Evolutionary conservation across 768 basidiomycete genomes (phyloP).

Genomic region (Hygrophorus pudorinus): DNA sequence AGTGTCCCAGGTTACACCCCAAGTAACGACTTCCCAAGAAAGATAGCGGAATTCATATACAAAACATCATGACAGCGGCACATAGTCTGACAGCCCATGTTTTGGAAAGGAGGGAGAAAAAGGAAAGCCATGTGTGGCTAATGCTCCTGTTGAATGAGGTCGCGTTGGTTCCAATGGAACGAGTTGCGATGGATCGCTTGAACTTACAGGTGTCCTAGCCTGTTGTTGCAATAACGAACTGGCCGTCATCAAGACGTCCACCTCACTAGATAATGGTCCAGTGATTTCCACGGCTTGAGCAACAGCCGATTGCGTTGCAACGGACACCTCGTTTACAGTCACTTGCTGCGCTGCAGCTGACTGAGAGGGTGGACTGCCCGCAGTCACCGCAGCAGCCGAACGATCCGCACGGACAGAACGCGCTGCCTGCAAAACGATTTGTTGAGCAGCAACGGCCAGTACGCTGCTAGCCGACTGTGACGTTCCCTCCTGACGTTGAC

Average conservation of each 20-base stretch:
- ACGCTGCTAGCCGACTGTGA: slow-evolving; percentile 19
- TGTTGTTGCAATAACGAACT: slow-evolving; percentile 32
- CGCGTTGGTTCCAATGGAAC: slow-evolving; percentile 5
- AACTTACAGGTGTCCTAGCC: slow-evolving; percentile 25
- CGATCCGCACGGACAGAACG: slow-evolving; percentile 50
- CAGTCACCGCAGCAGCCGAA: slow-evolving; percentile 23
- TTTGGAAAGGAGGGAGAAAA: slow-evolving; percentile 5
- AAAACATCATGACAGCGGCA: slow-evolving; percentile 18
- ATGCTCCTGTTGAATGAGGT: slow-evolving; percentile 10
- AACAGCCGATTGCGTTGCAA: slow-evolving; percentile 55
- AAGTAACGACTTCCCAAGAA: slow-evolving; percentile 13
- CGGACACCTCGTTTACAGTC: slow-evolving; percentile 40
- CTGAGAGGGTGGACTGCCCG: slow-evolving; percentile 23
- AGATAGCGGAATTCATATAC: slow-evolving; percentile 15
- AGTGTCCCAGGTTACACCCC: slow-evolving; percentile 13
- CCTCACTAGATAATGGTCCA: slow-evolving; percentile 63
- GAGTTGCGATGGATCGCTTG: slow-evolving; percentile 14
- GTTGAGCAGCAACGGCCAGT: slow-evolving; percentile 69
- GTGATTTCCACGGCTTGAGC: slow-evolving; percentile 75
- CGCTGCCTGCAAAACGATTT: slow-evolving; percentile 75
- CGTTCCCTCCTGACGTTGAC: slow-evolving; percentile 25
- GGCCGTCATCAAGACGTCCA: slow-evolving; percentile 73
- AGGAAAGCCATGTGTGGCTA: neutral
- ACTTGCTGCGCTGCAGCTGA: slow-evolving; percentile 37
- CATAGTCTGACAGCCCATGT: slow-evolving; percentile 28